These are phyloP conservation scores for Aspergillus spinulosporus DNA, from an alignment of 2,329 filamentous ascomycete genomes.

Conservation along the genomic window DNA sequence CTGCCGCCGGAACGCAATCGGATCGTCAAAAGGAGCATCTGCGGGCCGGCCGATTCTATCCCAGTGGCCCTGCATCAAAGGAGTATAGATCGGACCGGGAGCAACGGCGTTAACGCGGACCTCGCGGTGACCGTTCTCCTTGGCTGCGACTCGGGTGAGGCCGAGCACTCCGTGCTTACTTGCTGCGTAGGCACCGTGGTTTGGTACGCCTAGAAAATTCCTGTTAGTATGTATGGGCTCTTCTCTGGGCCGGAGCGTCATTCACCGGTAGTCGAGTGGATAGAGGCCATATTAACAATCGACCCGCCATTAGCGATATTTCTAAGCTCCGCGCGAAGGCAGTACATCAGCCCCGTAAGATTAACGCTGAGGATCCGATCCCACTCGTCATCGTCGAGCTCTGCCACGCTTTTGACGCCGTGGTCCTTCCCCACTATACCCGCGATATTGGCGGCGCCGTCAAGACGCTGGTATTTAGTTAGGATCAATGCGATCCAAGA, in stretches of 20 bases:
- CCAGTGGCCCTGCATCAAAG: not conserved
- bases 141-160: constrained; percentile 3
- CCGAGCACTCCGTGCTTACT: constrained; percentile 6
- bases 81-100: constrained; percentile 5
- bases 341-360: constrained; percentile 1
- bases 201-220: not conserved
- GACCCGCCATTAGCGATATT: not conserved
- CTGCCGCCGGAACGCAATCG: not conserved
- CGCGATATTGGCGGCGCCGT: not conserved
- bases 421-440: not conserved
- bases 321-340: constrained; percentile 2
- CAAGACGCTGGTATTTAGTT: not conserved
- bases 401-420: not conserved
- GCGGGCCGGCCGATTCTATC: too few relatives aligned
- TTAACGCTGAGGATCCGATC: not conserved
- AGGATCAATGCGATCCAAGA: not conserved
- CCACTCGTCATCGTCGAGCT: not conserved
- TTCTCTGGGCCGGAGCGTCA: too few relatives aligned
- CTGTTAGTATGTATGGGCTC: not conserved
- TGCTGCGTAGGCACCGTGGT: constrained; percentile 1
- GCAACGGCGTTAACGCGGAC: constrained; percentile 8
- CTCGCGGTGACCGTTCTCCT: constrained; percentile 7
- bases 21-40: not conserved
- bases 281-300: constrained; percentile 11
- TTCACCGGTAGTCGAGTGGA: too few relatives aligned